phyloP scores from a whole-genome alignment of 495 filamentous ascomycete genomes.

The Viridothelium virens region DNA sequence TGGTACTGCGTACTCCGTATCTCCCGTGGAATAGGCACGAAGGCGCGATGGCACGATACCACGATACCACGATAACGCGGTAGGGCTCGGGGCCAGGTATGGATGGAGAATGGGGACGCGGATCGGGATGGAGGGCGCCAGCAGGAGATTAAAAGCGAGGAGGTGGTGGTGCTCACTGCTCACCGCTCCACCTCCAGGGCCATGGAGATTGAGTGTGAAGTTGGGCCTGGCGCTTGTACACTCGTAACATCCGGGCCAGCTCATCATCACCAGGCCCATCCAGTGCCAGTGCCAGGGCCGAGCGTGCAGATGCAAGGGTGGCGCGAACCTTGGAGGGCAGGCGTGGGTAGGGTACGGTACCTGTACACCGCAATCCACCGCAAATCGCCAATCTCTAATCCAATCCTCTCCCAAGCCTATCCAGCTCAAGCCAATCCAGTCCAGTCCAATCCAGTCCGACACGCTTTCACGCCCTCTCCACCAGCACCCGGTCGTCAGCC shows the following conservation, averaged over 20 bases:
- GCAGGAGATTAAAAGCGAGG: not conserved
- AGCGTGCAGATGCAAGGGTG: constrained; percentile 12
- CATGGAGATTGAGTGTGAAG: not conserved
- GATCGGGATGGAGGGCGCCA: not conserved
- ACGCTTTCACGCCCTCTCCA: too few relatives aligned
- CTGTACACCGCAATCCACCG: constrained; percentile 1
- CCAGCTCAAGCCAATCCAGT: not conserved
- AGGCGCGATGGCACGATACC: too few relatives aligned
- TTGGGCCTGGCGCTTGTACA: constrained; percentile 2
- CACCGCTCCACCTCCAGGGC: constrained; percentile 1
- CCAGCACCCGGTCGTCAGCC: not conserved
- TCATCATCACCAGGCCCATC: constrained; percentile 2
- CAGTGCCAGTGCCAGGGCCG: not conserved
- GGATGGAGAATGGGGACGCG: too few relatives aligned
- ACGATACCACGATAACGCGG: too few relatives aligned
- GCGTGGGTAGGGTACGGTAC: not conserved
- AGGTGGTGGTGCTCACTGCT: not conserved
- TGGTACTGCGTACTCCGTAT: too few relatives aligned
- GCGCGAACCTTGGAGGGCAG: not conserved
- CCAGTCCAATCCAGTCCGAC: not conserved
- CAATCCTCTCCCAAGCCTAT: not conserved
- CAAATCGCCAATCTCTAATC: not conserved
- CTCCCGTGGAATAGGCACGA: too few relatives aligned
- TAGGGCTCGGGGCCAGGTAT: too few relatives aligned
- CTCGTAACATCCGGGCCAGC: constrained; percentile 12